These are phyloP conservation scores for Coemansia sp. DNA, from an alignment of 192 early-diverging fungal species.

Conservation along the genomic window DNA sequence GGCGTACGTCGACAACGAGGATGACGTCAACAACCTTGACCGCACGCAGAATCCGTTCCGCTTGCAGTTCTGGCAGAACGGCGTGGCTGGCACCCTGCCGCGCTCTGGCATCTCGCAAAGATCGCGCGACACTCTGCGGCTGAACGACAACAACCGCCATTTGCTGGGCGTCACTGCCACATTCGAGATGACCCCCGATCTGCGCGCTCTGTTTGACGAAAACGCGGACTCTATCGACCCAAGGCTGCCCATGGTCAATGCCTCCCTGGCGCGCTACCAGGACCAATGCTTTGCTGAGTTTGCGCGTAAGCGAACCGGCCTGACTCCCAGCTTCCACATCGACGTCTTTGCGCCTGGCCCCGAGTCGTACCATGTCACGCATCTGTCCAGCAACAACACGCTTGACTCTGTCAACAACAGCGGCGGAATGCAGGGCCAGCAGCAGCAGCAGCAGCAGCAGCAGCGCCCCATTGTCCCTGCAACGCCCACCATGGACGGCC, in stretches of 20 bases:
- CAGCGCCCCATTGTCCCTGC: slow-evolving; percentile 9
- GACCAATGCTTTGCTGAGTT: slow-evolving; percentile 55
- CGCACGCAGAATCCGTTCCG: slow-evolving; percentile 42
- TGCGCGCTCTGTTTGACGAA: slow-evolving; percentile 59
- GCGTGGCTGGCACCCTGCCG: slow-evolving; percentile 14
- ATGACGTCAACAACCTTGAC: slow-evolving; percentile 44
- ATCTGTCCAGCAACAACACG: not conserved
- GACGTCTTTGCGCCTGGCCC: slow-evolving; percentile 58
- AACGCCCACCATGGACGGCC: slow-evolving; percentile 24
- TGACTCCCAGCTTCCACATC: slow-evolving; percentile 53
- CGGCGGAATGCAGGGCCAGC: not conserved
- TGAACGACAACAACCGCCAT: slow-evolving; percentile 41
- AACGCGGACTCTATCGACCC: slow-evolving; percentile 59
- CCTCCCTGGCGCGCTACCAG: slow-evolving; percentile 52
- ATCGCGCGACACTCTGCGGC: slow-evolving; percentile 13
- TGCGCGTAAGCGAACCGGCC: slow-evolving; percentile 54
- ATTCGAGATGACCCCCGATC: slow-evolving; percentile 58
- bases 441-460: not conserved
- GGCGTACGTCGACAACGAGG: slow-evolving; percentile 43
- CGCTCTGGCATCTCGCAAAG: slow-evolving; percentile 25
- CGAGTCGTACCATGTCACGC: slow-evolving; percentile 40
- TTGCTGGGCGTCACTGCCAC: slow-evolving; percentile 56
- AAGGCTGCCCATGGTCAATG: slow-evolving; percentile 40
- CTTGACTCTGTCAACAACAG: not conserved
- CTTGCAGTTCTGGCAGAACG: slow-evolving; percentile 37